Evolutionary conservation across 2,329 filamentous ascomycete genomes (phyloP), one percentile per base, ranked within the genome.

Genomic region (Fusarium sterilihyphosum): DNA sequence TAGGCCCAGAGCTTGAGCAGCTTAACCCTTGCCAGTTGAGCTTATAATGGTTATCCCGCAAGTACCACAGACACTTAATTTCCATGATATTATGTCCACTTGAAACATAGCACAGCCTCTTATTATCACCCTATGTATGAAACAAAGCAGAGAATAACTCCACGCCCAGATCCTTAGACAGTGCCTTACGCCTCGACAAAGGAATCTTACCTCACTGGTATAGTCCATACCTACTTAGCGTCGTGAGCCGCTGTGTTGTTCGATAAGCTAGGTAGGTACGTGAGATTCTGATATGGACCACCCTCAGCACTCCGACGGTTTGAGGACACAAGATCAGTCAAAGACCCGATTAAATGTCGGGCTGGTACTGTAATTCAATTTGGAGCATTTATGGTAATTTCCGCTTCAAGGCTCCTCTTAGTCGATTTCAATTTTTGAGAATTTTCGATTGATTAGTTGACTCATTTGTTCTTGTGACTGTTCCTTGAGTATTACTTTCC

Each of bases 21-120:
- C 29, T 24, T 20, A 59, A 49, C 40, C 49, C 66, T 60, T 41
- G 50, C 49, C 44, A 29, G 24, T 56, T 52, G 49, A 64, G 47
- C 47, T 64, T 59, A 43, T 43, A 65, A 58, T 52, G 26, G 35
- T 54, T 44, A 44, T 58, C 43, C 46, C 50, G 16, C 46, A 38
- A 33, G 63, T 44, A 58, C 37, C 56, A 61, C 46, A 60, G 37
- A 37, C 35, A 54, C 33, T 71, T 41, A 43, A 44, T 61, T 24
- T 61, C 67, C 60, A n/a, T 52, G 44, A 53, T 40, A 37, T 53
- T 41, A 29, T 35, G 24, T 37, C 41, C 47, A 46, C 46, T 49
- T 59, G 60, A 68, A 59, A 67, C 59, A 67, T 71, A 46, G 44
- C 72, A 75, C 67, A 75, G 72, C 72, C 72, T 74, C 71, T 67